Evolutionary conservation across 2,329 filamentous ascomycete species (phyloP), one percentile per base, ranked within the genome.

Genomic region (Helminthosporium solani): DNA sequence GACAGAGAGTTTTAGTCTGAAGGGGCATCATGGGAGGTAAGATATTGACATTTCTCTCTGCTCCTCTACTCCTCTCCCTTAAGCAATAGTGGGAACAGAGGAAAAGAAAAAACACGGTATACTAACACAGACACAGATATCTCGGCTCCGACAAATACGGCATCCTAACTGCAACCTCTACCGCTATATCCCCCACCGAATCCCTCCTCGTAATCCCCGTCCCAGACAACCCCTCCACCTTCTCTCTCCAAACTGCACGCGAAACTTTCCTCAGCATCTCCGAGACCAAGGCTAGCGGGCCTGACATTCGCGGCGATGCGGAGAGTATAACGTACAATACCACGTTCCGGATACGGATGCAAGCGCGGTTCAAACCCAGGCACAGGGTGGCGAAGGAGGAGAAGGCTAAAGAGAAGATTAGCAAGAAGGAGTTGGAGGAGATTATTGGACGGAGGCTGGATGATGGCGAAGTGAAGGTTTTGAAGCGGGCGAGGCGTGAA

Each of bases 361-460:
- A 97, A 74, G 90, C 92, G 18, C 80, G 88, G 40, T 97, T 95
- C 75, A 96, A 96, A 76, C 91, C 92, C 7, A 81, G 81, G 52
- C 71, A 94, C 36, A 88, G 86, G 70, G 86, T 86, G 8, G 82
- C 79, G 0, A 95, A 91, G 72, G 90, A 91, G 66, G 87, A 89
- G 54, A 94, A 87, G 74, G 87, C 88, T 0, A 79, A 81, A 57
- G 85, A 92, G 60, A 95, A 92, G 75, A 88, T 99, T 46, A 92
- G 85, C 62, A 80, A 88, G 51, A 86, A 86, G 61, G 90, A 96
- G 72, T 74, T 96, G 37, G 91, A 96, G 72, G 84, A 84, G 36
- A 84, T 87, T 2, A 89, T 86, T 0, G 91, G 91, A 1, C 75
- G 90, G 50, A 78, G 76, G 46, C 70, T 96, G 42, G 81, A 89